Conservation (phyloP, 2,329 filamentous ascomycete genomes). For the Dothideomycetes sp. region DNA sequence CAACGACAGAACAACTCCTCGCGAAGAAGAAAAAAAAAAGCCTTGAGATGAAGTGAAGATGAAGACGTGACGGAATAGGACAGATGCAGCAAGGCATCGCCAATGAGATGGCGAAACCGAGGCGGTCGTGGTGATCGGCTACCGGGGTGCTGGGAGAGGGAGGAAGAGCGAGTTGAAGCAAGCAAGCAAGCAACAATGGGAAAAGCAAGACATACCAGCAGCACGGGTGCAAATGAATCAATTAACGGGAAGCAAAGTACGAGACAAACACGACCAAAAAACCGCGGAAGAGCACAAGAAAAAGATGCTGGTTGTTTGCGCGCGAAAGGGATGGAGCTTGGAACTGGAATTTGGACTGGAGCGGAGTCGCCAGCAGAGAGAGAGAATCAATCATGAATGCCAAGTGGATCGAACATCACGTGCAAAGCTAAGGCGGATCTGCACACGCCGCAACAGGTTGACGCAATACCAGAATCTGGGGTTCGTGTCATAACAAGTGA, state of each 20-base stretch:
- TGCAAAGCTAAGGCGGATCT: background rate
- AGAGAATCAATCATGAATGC: slow-evolving; percentile 8
- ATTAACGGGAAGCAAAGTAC: slow-evolving; percentile 11
- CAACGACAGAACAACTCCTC: background rate
- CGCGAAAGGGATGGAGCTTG: slow-evolving; percentile 13
- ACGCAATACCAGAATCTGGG: slow-evolving; percentile 8
- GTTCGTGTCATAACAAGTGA: background rate
- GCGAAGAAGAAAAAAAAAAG: background rate
- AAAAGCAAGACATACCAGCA: slow-evolving; percentile 6
- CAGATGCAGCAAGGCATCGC: slow-evolving; percentile 7
- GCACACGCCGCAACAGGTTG: slow-evolving; percentile 10
- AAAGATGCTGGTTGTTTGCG: slow-evolving; percentile 12
- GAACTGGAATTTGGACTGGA: too few species aligned
- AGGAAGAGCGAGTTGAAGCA: slow-evolving; percentile 3
- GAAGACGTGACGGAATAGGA: background rate
- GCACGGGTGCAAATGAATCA: slow-evolving; percentile 9
- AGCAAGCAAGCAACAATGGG: slow-evolving; percentile 3
- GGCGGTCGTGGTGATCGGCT: slow-evolving; percentile 9
- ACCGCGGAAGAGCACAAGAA: slow-evolving; percentile 13
- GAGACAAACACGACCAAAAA: slow-evolving; percentile 13
- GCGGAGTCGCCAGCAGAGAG: slow-evolving; percentile 10
- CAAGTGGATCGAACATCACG: slow-evolving; percentile 10
- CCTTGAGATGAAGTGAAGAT: background rate
- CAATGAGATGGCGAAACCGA: slow-evolving; percentile 8
- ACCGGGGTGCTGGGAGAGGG: slow-evolving; percentile 11